Evolutionary conservation across 1,284 basidiomycete genomes (phyloP).

Genomic region (Fomitopsis palustris): DNA sequence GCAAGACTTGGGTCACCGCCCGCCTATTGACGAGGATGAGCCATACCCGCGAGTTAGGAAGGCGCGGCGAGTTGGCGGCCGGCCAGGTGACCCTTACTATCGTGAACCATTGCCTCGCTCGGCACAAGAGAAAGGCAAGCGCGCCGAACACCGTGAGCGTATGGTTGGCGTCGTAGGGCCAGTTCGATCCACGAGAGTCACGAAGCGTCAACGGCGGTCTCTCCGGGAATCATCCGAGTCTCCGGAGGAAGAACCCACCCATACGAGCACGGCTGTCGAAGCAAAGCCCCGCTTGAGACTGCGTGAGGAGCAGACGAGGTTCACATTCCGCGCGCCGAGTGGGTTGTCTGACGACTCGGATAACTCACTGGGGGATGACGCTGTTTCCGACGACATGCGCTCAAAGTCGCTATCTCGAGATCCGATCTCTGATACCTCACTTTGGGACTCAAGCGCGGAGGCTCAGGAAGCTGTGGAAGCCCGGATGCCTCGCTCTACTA

Average conservation of each 20-base stretch:
- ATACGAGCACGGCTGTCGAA: background rate
- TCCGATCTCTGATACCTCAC: background rate
- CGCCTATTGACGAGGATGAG: background rate
- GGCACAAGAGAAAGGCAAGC: conserved; percentile 10
- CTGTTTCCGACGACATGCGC: background rate
- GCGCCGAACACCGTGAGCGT: conserved; percentile 3
- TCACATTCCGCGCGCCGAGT: conserved; percentile 9
- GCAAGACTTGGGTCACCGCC: background rate
- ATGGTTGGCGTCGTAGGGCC: background rate
- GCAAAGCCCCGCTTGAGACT: background rate
- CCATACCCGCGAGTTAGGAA: background rate
- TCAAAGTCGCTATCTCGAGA: background rate
- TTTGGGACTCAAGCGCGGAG: background rate
- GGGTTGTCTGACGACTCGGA: background rate
- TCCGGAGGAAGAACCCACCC: background rate
- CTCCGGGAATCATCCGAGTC: background rate
- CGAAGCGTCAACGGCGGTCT: background rate
- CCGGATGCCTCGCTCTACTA: background rate
- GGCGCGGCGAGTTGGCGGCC: background rate
- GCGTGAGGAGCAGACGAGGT: conserved; percentile 6
- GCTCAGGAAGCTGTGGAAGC: background rate
- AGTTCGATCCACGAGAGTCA: background rate
- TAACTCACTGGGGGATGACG: too few species aligned
- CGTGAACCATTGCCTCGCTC: background rate
- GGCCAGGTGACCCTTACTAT: background rate